Evolutionary conservation across 768 basidiomycete species (phyloP).

Genomic region (Tremella mesenterica): DNA sequence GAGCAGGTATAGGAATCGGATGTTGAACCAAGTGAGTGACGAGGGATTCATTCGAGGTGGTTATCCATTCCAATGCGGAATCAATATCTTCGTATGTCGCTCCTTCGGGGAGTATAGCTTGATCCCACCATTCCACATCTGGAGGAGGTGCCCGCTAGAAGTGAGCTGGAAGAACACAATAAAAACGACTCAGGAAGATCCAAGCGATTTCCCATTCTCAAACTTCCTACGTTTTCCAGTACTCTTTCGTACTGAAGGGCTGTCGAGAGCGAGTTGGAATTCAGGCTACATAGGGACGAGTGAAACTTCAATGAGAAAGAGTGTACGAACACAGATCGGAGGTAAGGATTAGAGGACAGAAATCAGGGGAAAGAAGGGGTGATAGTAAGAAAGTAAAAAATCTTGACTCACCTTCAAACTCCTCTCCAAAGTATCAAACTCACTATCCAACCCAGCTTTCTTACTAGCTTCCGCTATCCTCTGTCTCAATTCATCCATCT

Average conservation of each 20-base stretch:
- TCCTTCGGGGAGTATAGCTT: slow-evolving; percentile 61
- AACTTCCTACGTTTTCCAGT: no score
- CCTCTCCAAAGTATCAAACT: slow-evolving; percentile 82
- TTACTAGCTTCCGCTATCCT: slow-evolving; percentile 84
- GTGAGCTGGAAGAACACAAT: not conserved
- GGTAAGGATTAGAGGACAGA: no score
- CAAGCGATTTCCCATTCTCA: no score
- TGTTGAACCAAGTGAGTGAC: slow-evolving; percentile 90
- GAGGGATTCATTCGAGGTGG: slow-evolving; percentile 53
- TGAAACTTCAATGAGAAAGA: no score
- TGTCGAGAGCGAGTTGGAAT: no score
- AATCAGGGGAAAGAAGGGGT: no score
- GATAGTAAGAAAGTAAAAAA: no score
- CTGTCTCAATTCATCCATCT: slow-evolving; percentile 83
- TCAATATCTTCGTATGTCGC: slow-evolving; percentile 69
- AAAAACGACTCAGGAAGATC: not conserved
- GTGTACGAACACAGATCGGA: no score
- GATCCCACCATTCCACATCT: slow-evolving; percentile 96
- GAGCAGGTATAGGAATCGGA: slow-evolving; percentile 89
- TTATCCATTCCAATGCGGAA: slow-evolving; percentile 56
- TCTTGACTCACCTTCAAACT: slow-evolving; percentile 61
- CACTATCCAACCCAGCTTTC: slow-evolving; percentile 90
- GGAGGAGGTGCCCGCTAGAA: slow-evolving; percentile 73
- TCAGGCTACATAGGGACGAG: no score
- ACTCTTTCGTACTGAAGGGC: no score